These are phyloP conservation scores for Wickerhamiella domercqiae DNA, from an alignment of 805 yeast genomes.

Conservation along the genomic window DNA sequence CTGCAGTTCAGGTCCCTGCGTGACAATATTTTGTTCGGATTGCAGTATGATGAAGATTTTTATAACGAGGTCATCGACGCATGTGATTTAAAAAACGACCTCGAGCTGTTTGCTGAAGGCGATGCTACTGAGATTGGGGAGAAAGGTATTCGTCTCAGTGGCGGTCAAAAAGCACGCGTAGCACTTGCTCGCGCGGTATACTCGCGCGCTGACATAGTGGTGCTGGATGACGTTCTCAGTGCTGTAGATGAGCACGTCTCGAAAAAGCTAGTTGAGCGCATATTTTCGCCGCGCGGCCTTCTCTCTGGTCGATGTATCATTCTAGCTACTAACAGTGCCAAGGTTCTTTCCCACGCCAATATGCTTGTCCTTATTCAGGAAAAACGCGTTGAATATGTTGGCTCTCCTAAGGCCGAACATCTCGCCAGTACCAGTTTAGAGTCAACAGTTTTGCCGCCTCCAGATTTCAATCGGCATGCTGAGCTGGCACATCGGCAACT, in stretches of 20 bases:
- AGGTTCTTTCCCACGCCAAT: conserved; percentile 56
- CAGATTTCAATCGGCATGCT: conserved; percentile 1
- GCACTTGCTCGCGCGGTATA: conserved; percentile 88
- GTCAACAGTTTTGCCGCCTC: conserved; percentile 1
- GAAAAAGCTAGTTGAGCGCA: conserved; percentile 39
- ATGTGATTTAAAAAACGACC: conserved; percentile 67
- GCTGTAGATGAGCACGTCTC: conserved; percentile 96
- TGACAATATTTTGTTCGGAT: conserved; percentile 68
- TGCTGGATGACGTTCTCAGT: conserved; percentile 79
- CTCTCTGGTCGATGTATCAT: conserved; percentile 52
- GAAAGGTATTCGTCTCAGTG: conserved; percentile 87
- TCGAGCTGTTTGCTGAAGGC: conserved; percentile 63
- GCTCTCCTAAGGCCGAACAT: not conserved
- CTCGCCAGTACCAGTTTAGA: not conserved
- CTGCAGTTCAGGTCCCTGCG: conserved; percentile 78
- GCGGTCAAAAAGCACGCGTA: conserved; percentile 89
- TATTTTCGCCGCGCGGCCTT: conserved; percentile 64
- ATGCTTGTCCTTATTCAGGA: conserved; percentile 46
- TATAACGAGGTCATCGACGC: conserved; percentile 49
- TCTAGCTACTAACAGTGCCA: conserved; percentile 64
- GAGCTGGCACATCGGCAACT: not conserved
- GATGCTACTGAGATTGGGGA: conserved; percentile 86
- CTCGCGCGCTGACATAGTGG: conserved; percentile 75
- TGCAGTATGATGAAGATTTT: conserved; percentile 57
- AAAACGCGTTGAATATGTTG: conserved; percentile 23